These are phyloP conservation scores for Candida cerambycidarum DNA, from an alignment of 805 yeast species.

Conservation along the genomic window DNA sequence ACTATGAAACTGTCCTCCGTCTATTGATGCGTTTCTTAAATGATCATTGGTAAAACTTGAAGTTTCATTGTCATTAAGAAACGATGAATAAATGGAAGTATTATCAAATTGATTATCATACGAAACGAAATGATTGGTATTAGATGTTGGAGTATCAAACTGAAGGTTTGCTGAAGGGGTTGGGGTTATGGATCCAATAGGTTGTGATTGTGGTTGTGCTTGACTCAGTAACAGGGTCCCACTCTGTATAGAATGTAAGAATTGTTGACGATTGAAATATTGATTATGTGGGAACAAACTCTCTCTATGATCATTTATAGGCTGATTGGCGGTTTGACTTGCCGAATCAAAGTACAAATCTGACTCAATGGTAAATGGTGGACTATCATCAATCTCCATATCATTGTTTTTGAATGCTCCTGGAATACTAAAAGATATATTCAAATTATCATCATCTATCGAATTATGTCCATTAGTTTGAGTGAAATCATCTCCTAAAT, in stretches of 20 bases:
- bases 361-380: conserved; percentile 38
- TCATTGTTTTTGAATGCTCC: conserved; percentile 28
- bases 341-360: conserved; percentile 25
- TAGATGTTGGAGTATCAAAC: conserved; percentile 9
- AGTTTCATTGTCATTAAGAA: conserved; percentile 13
- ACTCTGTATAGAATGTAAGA: conserved; percentile 2
- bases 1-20: conserved; percentile 11
- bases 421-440: conserved; percentile 18
- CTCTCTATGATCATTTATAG: conserved; percentile 7
- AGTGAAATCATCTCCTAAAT: not conserved
- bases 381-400: conserved; percentile 40
- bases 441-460: conserved; percentile 1
- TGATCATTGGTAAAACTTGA: conserved; percentile 13
- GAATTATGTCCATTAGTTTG: not conserved
- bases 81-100: conserved; percentile 13
- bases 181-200: conserved; percentile 2
- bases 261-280: conserved; percentile 9
- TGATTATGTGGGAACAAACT: conserved; percentile 16
- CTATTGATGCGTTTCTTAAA: conserved; percentile 17
- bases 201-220: not conserved
- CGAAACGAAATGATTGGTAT: conserved; percentile 9
- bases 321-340: conserved; percentile 3
- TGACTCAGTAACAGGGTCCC: conserved; percentile 3
- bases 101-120: conserved; percentile 9
- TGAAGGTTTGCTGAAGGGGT: conserved; percentile 6